Conservation (phyloP, 2,329 filamentous ascomycete genomes). For the Fusarium sp. region DNA sequence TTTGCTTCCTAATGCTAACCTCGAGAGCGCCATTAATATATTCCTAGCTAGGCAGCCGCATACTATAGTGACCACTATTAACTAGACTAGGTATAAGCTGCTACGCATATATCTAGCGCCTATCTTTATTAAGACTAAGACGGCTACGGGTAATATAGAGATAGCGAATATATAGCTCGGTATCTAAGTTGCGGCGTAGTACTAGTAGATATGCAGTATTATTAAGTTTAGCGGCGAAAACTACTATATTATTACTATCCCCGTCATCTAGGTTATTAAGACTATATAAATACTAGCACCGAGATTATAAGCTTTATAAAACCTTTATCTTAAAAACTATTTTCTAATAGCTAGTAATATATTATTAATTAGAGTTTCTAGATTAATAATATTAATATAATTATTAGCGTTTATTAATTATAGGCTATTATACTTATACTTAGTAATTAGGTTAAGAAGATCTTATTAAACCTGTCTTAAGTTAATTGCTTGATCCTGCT, state of each 20-base stretch:
- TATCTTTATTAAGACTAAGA: conserved; percentile 1
- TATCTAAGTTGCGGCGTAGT: conserved; percentile 19
- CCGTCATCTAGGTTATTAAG: conserved; percentile 14
- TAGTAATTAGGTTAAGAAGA: not conserved
- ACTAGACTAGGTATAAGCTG: not conserved
- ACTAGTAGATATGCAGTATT: conserved; percentile 18
- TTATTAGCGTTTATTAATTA: conserved; percentile 13
- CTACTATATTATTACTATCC: not conserved
- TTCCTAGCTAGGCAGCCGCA: not conserved
- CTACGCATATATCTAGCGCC: not conserved
- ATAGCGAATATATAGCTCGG: conserved; percentile 12
- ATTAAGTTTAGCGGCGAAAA: not conserved
- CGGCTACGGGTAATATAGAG: not conserved
- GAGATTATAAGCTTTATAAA: conserved; percentile 8
- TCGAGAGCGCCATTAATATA: not conserved
- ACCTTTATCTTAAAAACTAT: not conserved
- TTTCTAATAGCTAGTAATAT: conserved; percentile 3
- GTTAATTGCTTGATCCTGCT: too few relatives aligned
- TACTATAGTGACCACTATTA: not conserved
- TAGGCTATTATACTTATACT: conserved; percentile 5
- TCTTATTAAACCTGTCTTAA: too few relatives aligned
- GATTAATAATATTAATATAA: conserved; percentile 11
- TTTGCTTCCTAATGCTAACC: not conserved
- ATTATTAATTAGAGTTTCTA: conserved; percentile 11
- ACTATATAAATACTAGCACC: conserved; percentile 1